phyloP scores from a whole-genome alignment of 2,329 filamentous ascomycete species.

The Colletotrichum gigasporum region DNA sequence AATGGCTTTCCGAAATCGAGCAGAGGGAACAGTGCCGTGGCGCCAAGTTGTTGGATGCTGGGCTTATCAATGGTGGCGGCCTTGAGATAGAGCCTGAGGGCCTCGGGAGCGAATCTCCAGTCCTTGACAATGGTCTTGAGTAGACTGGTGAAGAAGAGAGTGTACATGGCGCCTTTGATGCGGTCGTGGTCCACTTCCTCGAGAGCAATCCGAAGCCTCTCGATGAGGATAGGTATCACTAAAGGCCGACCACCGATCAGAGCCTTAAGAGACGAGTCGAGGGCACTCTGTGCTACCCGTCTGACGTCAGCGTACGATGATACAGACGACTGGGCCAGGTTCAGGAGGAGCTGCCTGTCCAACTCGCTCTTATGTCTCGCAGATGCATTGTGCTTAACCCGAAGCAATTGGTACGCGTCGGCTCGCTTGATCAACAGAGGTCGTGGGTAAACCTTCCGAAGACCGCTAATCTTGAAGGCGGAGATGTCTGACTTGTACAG shows the following conservation, averaged over 20 bases:
- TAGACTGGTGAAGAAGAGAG: slow-evolving; percentile 86
- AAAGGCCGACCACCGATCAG: slow-evolving; percentile 88
- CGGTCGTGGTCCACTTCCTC: slow-evolving; percentile 84
- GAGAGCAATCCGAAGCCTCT: slow-evolving; percentile 80
- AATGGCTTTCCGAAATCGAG: slow-evolving; percentile 92
- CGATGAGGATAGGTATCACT: slow-evolving; percentile 88
- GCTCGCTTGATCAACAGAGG: slow-evolving; percentile 92
- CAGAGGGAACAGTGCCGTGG: slow-evolving; percentile 82
- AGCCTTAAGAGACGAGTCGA: slow-evolving; percentile 92
- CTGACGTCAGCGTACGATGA: slow-evolving; percentile 95
- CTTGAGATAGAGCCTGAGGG: slow-evolving; percentile 90
- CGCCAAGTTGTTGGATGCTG: slow-evolving; percentile 90
- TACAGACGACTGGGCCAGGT: slow-evolving; percentile 88
- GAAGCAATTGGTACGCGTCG: slow-evolving; percentile 92
- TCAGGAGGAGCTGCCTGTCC: slow-evolving; percentile 84
- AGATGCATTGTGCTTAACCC: slow-evolving; percentile 92
- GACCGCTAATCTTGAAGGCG: slow-evolving; percentile 92
- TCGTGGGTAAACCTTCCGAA: slow-evolving; percentile 91
- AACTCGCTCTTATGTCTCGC: slow-evolving; percentile 89
- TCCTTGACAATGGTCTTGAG: slow-evolving; percentile 88
- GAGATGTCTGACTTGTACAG: slow-evolving; percentile 88
- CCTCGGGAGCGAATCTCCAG: slow-evolving; percentile 92
- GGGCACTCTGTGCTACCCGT: slow-evolving; percentile 89
- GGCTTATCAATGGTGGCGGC: slow-evolving; percentile 92
- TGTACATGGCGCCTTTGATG: slow-evolving; percentile 95